Percentiles rank a stretch among this genome's conserved stretches.
Evolutionary conservation across 352 stramenopile species (phyloP).

Genomic region (Pelagophyceae sp.): DNA sequence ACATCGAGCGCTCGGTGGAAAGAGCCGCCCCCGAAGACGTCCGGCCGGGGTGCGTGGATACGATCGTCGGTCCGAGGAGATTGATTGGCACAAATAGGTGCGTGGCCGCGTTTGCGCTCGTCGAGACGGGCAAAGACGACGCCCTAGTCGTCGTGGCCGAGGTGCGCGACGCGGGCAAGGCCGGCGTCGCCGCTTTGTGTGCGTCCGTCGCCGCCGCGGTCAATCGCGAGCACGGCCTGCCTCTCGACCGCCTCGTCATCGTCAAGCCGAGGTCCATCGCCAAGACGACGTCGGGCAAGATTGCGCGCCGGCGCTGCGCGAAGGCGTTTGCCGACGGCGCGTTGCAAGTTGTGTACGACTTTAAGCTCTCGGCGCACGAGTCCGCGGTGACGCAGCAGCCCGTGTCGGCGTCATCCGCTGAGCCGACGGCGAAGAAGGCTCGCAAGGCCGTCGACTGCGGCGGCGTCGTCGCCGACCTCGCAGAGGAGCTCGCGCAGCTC

Average conservation of each 20-base stretch:
- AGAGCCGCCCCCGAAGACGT: constrained; percentile 31
- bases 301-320: constrained; percentile 55
- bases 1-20: constrained; percentile 89
- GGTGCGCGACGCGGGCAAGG: constrained; percentile 27
- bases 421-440: neutral
- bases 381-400: neutral
- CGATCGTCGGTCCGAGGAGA: no score
- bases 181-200: neutral
- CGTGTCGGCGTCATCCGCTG: neutral
- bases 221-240: constrained; percentile 66
- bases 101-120: constrained; percentile 73
- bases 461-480: constrained; percentile 4
- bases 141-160: constrained; percentile 61
- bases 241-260: constrained; percentile 74
- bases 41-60: constrained; percentile 71
- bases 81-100: no score
- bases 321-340: neutral
- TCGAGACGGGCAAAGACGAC: constrained; percentile 31
- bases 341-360: neutral
- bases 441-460: neutral
- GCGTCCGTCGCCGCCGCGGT: constrained; percentile 52
- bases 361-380: neutral
- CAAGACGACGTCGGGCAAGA: constrained; percentile 98
- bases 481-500: neutral
- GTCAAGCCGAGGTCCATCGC: constrained; percentile 79